Evolutionary conservation across 2,329 filamentous ascomycete genomes (phyloP), one percentile per base, ranked within the genome.

Genomic region (Curvularia eragrostidis): DNA sequence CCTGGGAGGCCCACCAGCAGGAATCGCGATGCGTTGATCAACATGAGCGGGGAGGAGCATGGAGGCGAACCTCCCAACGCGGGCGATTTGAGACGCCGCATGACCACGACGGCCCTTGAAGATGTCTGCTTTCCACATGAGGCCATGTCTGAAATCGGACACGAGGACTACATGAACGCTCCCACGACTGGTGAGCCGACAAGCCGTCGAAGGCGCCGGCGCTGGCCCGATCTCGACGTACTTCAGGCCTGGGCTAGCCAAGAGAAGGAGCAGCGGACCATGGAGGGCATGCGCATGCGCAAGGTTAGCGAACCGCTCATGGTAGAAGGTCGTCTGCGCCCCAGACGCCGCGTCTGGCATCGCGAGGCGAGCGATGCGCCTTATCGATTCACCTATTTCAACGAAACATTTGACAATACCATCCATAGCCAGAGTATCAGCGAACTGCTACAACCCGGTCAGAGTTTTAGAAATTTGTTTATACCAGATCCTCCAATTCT

Each of bases 321-420:
- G 66, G 89, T 99, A 58, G 94, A 94, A 58, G 95, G 95, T 0
- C 87, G 95, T 52, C 80, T 99, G 43, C 88, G 95, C 5, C 93
- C 93, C 12, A 87, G 91, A 38, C 81, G 79, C 67, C 88, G 90
- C 66, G 85, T 86, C 13, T 99, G 94, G 94, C 94, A 92, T 74
- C 86, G 90, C 38, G 88, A 91, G 52, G 91, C 95, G 63, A 93
- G 97, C 59, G 94, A 97, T 64, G 87, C 89, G 0, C 95, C 95
- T 0, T 98, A 96, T 75, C 87, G 95, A 24, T 99, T 97, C 75
- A 98, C 95, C 0, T 99, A 99, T 77, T 99, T 99, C 83, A 98
- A 98, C 76, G 95, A 98, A 74, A 92, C 97, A 62, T 92, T 98
- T 54, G 90, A 92, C 69, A 96, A 91, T 75, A 99, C 95, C 0